Evolutionary conservation across 2,329 filamentous ascomycete genomes (phyloP).

Genomic region (Alternaria angustiovoidea): DNA sequence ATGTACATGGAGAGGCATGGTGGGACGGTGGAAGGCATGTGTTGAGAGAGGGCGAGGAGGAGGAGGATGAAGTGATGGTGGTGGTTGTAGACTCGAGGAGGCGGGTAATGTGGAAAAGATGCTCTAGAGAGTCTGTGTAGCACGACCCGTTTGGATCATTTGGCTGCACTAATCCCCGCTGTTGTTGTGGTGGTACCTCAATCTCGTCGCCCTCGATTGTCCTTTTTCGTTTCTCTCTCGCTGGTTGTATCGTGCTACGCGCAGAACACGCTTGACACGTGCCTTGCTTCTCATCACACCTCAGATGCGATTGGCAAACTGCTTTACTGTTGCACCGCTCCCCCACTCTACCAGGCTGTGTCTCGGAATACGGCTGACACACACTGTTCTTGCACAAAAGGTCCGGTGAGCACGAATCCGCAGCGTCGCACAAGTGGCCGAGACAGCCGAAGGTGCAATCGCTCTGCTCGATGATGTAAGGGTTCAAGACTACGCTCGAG

Average conservation of each 20-base stretch:
- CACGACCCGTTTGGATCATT: conserved; percentile 30
- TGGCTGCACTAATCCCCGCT: background rate
- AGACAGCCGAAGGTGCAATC: conserved; percentile 43
- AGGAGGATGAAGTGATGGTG: background rate
- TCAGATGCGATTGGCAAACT: conserved; percentile 38
- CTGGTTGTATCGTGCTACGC: conserved; percentile 25
- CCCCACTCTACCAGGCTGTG: conserved; percentile 39
- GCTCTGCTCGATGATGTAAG: conserved; percentile 39
- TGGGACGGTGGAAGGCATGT: conserved; percentile 18
- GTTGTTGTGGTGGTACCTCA: too few relatives aligned
- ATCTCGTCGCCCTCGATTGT: conserved; percentile 8
- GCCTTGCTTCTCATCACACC: conserved; percentile 24
- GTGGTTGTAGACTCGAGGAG: too few relatives aligned
- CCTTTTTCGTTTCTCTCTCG: background rate
- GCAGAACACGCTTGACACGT: conserved; percentile 30
- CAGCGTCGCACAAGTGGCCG: conserved; percentile 40
- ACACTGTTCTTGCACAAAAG: conserved; percentile 46
- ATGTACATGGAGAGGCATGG: conserved; percentile 35
- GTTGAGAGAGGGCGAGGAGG: background rate
- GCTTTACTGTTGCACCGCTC: conserved; percentile 39
- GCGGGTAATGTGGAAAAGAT: conserved; percentile 16
- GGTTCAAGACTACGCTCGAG: conserved; percentile 36
- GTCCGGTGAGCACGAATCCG: conserved; percentile 37
- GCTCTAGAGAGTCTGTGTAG: conserved; percentile 22
- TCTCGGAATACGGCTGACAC: conserved; percentile 28